Conservation (phyloP, 768 basidiomycete genomes). For the Suillus paluster region DNA sequence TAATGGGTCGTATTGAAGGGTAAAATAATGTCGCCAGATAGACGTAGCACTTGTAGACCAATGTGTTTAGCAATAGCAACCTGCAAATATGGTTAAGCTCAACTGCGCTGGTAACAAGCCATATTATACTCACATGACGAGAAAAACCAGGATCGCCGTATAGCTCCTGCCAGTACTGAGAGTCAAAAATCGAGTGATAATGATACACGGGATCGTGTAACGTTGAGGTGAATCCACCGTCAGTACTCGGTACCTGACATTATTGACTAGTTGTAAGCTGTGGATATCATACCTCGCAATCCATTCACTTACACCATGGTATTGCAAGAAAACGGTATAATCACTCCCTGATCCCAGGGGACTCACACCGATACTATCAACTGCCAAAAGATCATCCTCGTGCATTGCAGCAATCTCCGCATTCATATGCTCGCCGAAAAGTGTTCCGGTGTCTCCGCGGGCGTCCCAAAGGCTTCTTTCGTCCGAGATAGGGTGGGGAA, state of each 20-base stretch:
- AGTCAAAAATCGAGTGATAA: slow-evolving; percentile 66
- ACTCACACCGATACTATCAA: slow-evolving; percentile 33
- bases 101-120: neutral
- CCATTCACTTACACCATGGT: slow-evolving; percentile 46
- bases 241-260: slow-evolving; percentile 32
- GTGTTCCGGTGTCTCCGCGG: slow-evolving; percentile 51
- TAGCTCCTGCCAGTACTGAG: slow-evolving; percentile 58
- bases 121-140: slow-evolving; percentile 49
- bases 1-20: slow-evolving; percentile 77
- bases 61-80: slow-evolving; percentile 63
- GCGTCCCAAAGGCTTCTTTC: slow-evolving; percentile 83
- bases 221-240: slow-evolving; percentile 41
- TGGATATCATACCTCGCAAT: neutral
- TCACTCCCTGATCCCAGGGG: slow-evolving; percentile 60
- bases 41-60: slow-evolving; percentile 57
- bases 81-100: slow-evolving; percentile 29
- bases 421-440: slow-evolving; percentile 40
- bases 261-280: neutral
- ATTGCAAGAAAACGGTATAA: slow-evolving; percentile 66
- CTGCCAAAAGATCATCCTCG: slow-evolving; percentile 20
- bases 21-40: slow-evolving; percentile 57
- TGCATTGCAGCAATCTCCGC: slow-evolving; percentile 31
- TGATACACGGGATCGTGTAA: slow-evolving; percentile 57
- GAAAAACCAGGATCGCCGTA: slow-evolving; percentile 70
- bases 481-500: slow-evolving; percentile 72